These are phyloP conservation scores for Trichoderma sp. DNA, from an alignment of 2,329 filamentous ascomycete species.

Conservation along the genomic window DNA sequence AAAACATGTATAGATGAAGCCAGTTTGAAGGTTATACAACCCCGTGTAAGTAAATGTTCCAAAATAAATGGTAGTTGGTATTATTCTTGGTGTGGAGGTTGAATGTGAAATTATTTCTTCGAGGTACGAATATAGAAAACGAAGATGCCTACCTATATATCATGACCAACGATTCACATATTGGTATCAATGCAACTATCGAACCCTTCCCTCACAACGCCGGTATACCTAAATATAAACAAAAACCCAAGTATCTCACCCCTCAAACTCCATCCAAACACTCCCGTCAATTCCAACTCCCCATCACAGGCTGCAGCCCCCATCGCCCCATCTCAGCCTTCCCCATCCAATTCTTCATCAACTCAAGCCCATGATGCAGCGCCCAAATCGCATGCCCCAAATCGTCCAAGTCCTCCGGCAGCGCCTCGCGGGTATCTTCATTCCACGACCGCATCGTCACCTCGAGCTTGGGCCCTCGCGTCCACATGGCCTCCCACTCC, in stretches of 20 bases:
- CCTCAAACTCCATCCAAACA: neutral
- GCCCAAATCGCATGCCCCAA: conserved; percentile 12
- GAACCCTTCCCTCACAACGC: neutral
- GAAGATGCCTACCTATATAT: too few species aligned
- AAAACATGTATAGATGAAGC: neutral
- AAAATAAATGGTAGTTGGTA: neutral
- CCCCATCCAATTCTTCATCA: conserved; percentile 14
- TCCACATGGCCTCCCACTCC: conserved; percentile 19
- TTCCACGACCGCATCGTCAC: conserved; percentile 1
- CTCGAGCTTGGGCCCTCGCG: conserved; percentile 9
- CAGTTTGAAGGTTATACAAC: neutral
- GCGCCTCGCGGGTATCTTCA: neutral
- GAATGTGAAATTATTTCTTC: too few species aligned
- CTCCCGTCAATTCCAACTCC: neutral
- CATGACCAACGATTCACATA: too few species aligned
- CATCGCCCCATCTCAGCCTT: conserved; percentile 1
- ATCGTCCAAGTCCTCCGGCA: conserved; percentile 18
- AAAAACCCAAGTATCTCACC: neutral
- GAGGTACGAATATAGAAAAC: neutral
- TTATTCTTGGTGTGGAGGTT: neutral
- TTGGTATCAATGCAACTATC: too few species aligned
- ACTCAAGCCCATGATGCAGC: conserved; percentile 11
- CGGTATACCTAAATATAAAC: neutral
- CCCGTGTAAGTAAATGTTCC: neutral
- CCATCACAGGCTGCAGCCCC: conserved; percentile 2